Conservation (phyloP, 257 asterid species). For the Primulina tabacum region DNA sequence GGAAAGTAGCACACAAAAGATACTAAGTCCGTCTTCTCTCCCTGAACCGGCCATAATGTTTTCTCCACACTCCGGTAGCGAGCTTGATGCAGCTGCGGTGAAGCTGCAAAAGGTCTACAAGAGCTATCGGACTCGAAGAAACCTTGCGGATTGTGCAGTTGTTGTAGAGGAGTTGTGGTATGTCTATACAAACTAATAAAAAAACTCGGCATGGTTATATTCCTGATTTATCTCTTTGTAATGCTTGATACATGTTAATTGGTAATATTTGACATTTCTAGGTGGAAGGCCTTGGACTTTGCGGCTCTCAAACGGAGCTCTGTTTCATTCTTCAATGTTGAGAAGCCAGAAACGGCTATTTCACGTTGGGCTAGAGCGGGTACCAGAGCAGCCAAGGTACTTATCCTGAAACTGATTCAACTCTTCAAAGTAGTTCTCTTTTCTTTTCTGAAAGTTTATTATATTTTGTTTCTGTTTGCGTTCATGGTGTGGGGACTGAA, state of each 20-base stretch:
- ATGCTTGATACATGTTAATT: constrained; percentile 18
- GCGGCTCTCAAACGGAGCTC: constrained; percentile 83
- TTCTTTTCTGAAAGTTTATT: neutral
- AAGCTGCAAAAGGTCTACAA: constrained; percentile 87
- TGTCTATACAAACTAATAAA: constrained; percentile 16
- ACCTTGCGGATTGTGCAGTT: constrained; percentile 95
- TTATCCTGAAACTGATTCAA: neutral
- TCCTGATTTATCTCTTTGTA: neutral
- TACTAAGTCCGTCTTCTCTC: constrained; percentile 28
- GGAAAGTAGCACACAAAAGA: neutral
- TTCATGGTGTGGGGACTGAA: neutral
- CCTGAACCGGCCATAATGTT: constrained; percentile 61
- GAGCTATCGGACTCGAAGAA: constrained; percentile 84
- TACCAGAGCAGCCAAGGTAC: constrained; percentile 85
- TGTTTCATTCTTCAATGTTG: constrained; percentile 70
- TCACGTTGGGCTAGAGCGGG: constrained; percentile 96
- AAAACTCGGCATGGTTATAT: neutral
- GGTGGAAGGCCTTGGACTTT: constrained; percentile 97
- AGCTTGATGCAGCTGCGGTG: constrained; percentile 91
- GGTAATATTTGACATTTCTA: constrained; percentile 23
- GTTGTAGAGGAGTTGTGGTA: constrained; percentile 97
- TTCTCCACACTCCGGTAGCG: constrained; percentile 68
- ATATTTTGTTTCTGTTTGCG: neutral
- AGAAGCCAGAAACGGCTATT: constrained; percentile 81
- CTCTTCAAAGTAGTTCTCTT: neutral